Evolutionary conservation across 2,329 filamentous ascomycete genomes (phyloP), one percentile per base, ranked within the genome.

Genomic region (Elsinoe necatrix): DNA sequence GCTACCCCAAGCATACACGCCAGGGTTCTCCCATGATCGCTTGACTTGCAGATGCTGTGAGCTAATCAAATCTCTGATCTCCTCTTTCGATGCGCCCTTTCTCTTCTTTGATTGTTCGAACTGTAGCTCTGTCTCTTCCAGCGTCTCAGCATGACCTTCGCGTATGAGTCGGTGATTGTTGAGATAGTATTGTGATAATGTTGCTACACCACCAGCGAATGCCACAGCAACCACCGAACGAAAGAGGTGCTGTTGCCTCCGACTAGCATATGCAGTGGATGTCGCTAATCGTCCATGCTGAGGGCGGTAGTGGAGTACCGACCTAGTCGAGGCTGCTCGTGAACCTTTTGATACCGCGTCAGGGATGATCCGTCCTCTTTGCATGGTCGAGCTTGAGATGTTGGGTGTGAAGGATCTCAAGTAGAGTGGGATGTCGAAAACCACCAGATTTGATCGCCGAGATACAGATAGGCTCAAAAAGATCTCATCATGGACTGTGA

Each of bases 1-100:
- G 16, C 86, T 89, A 0, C 93, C 93, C 92, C 93, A 98, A 4
- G 86, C 83, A 71, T 95, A 97, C 0, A 97, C 86, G 1, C 91
- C 93, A 0, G 93, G 92, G 59, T 87, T 84, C 71, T 83, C 82
- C 76, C 82, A 80, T 71, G 88, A 95, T 67, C 82, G 83, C 73
- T 87, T 89, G 58, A 95, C 87, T 73, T 96, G 92, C 4, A 89
- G 73, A 72, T 95, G 89, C 68, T 95, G 89, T 9, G 87, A 88
- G 67, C 87, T 92, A 63, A 95, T 82, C 57, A 87, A 72, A 56
- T 90, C 86, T 57, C 87, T 74, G 61, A 85, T 84, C 61, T 89
- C 85, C 69, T 91, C 87, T 62, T 82, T 82, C 5, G 82, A 84
- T 1, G 65, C 64, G 2, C 73, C 68, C 57, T 73, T 69, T 21